These are phyloP conservation scores for Skeletonema tropicum DNA, from an alignment of 108 stramenopile species.

Conservation along the genomic window DNA sequence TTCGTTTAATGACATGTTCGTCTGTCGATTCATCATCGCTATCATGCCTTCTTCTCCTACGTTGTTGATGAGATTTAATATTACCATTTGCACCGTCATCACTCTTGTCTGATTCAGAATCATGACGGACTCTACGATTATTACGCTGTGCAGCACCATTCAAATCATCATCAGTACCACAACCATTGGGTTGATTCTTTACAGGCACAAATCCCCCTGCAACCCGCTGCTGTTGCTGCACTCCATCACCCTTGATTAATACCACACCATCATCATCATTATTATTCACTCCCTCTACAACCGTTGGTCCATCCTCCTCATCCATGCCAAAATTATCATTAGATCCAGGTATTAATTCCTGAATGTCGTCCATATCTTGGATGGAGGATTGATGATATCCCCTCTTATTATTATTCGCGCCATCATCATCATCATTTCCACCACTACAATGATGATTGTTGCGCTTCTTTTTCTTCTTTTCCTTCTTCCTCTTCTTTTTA, in stretches of 20 bases:
- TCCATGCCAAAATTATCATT: conserved; percentile 13
- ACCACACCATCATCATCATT: neutral
- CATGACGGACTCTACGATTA: conserved; percentile 13
- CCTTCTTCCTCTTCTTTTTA: conserved; percentile 22
- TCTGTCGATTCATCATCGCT: neutral
- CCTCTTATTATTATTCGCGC: neutral
- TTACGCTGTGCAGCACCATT: neutral
- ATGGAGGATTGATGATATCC: conserved; percentile 5
- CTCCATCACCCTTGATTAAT: neutral
- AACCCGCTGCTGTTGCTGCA: neutral
- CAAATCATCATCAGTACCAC: neutral
- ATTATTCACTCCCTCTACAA: conserved; percentile 7
- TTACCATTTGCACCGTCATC: neutral
- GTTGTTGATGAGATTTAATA: neutral
- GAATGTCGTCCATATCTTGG: conserved; percentile 31
- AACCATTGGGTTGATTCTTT: neutral
- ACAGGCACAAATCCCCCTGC: neutral
- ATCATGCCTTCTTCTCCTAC: neutral
- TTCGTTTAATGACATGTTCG: neutral
- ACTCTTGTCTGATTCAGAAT: conserved; percentile 25
- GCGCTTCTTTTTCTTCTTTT: conserved; percentile 18
- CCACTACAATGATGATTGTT: conserved; percentile 4
- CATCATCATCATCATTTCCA: neutral
- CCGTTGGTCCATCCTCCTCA: conserved; percentile 37
- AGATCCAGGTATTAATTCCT: neutral